Conservation (phyloP, 345 rosid species). For the Firmiana major region DNA sequence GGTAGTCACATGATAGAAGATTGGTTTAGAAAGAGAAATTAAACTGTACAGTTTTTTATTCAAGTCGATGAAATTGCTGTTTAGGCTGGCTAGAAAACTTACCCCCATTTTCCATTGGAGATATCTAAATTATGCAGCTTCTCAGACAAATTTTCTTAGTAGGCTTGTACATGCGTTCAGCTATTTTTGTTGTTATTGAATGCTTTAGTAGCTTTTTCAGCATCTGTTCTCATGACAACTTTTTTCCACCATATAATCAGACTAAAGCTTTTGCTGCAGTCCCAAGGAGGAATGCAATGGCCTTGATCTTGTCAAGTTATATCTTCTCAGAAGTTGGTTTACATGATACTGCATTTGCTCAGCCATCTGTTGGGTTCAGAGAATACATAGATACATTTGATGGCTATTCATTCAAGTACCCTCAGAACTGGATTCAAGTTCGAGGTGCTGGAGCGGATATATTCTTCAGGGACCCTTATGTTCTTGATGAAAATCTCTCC, state of each 20-base stretch:
- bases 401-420: constrained; percentile 87
- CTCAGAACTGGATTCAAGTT: constrained; percentile 84
- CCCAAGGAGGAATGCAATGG: constrained; percentile 62
- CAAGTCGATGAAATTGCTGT: neutral
- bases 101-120: neutral
- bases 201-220: neutral
- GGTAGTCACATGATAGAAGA: neutral
- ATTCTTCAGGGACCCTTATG: constrained; percentile 83
- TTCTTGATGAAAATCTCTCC: constrained; percentile 79
- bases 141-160: neutral
- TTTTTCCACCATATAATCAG: constrained; percentile 43
- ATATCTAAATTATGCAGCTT: neutral
- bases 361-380: constrained; percentile 45
- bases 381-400: constrained; percentile 90
- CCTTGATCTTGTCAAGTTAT: constrained; percentile 53
- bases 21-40: too few species aligned
- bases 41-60: too few species aligned
- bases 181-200: neutral
- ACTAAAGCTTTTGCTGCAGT: constrained; percentile 80
- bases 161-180: neutral
- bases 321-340: constrained; percentile 38
- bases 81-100: neutral
- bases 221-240: constrained; percentile 21
- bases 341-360: constrained; percentile 33
- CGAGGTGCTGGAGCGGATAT: constrained; percentile 93